Evolutionary conservation across 345 rosid genomes (phyloP).

Genomic region (Aquilaria yunnanensis): DNA sequence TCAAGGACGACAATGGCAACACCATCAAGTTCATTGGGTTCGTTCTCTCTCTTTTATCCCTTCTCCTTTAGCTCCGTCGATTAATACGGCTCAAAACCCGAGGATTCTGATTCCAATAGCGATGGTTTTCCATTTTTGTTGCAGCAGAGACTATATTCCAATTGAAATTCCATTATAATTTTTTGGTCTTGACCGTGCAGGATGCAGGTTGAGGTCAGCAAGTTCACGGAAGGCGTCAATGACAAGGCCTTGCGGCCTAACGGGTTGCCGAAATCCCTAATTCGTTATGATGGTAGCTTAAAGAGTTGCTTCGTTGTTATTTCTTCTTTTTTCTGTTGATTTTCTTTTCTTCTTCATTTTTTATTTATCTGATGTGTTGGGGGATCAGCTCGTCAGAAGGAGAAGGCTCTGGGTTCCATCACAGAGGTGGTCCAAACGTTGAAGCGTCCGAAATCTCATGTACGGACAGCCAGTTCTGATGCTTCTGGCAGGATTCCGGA

Average conservation of each 20-base stretch:
- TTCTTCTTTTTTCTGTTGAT: neutral
- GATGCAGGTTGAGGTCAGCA: constrained; percentile 99
- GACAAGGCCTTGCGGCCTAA: constrained; percentile 81
- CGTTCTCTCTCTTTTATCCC: constrained; percentile 7
- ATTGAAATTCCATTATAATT: neutral
- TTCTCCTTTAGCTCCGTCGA: neutral
- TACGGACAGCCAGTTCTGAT: constrained; percentile 29
- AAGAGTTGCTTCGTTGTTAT: neutral
- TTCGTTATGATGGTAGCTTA: constrained; percentile 80
- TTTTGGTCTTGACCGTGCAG: constrained; percentile 30
- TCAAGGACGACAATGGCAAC: constrained; percentile 74
- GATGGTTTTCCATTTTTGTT: too few relatives aligned
- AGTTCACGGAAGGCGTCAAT: constrained; percentile 79
- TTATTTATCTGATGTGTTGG: neutral
- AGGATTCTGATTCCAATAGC: too few relatives aligned
- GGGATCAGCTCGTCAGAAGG: constrained; percentile 78
- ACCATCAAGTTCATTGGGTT: constrained; percentile 92
- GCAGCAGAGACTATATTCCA: too few relatives aligned
- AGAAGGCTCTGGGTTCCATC: constrained; percentile 68
- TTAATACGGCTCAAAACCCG: too few relatives aligned
- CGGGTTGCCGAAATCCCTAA: constrained; percentile 74
- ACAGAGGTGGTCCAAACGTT: constrained; percentile 87
- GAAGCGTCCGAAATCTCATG: constrained; percentile 50
- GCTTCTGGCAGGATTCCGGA: constrained; percentile 19
- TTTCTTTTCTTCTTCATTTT: neutral